Base-by-base conservation (phyloP, 352 stramenopile species). In the Pythium oligandrum region DNA sequence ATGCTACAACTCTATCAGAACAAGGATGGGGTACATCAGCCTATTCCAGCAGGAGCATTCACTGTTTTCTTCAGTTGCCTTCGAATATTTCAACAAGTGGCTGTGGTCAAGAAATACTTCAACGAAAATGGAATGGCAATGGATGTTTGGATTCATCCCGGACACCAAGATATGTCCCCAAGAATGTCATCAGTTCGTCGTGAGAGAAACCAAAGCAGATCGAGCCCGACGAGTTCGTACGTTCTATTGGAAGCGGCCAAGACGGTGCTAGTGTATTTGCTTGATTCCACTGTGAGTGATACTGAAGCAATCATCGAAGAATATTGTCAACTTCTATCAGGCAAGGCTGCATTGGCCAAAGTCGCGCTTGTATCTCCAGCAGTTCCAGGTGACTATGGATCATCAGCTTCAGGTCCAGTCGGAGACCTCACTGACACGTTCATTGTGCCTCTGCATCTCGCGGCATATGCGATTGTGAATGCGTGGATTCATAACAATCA, bases 221-320 rank as follows among this genome's bases (percentile, higher is more conserved):
- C 17, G 17, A 26, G 17, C 17, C 17, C 17, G 17, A 26, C 17
- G 17, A 26, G 17, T 26, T 26, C 17, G 17, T 42, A 42, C 39
- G 70, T 80, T n/a, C 63, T 80, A 4, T 43, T 80, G 0, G 71
- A 80, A 17, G 72, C 67, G 0, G 71, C 64, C 48, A 73, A 75
- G 48, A 59, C 52, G 12, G 42, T 80, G 43, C 38, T 80, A 6
- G 3, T 71, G 17, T 64, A 77, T 35, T 48, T 77, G 4, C 53
- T 65, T 17, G 62, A 62, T 12, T 49, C 59, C 6, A 62, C 61
- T 1, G 37, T 53, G 3, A 42, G 59, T 1, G 38, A 68, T 33
- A 45, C 49, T 0, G 36, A 51, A 0, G 9, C 31, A 8, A 44
- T 70, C 6, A 49, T 73, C 0, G 66, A 68, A n/a, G 50, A 65